Base-by-base conservation (phyloP, 2,329 filamentous ascomycete genomes). In the Aspergillus versicolor region DNA sequence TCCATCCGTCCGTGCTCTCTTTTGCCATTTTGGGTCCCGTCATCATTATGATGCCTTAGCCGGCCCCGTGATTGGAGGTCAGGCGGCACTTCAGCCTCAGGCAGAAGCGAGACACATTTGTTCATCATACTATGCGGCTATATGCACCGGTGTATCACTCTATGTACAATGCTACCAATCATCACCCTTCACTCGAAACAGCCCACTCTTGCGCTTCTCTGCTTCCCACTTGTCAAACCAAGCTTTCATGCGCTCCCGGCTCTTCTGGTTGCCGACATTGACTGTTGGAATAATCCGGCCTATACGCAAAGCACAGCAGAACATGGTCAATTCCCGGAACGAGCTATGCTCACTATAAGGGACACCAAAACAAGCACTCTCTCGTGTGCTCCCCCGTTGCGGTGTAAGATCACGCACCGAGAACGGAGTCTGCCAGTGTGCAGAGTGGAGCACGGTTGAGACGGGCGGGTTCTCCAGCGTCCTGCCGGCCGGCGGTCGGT, bases 291-390 rank as follows among this genome's bases (percentile, higher is more conserved):
- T 88, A 6, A 99, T 84, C 74, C 88, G 90, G 62, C 93, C 92
- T 63, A 99, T 95, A 56, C 90, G 80, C 72, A 99, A 72, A 19
- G 88, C 85, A 81, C 94, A 94, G 64, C 93, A 85, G 70, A 99
- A 99, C 83, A 97, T 88, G 0, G 91, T 93, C 70, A 99, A 75
- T 78, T 99, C 94, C 41, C 93, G 83, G 70, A 99, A 99, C 60
- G 90, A 95, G 72, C 90, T 94, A 73, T 99, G 94, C 77, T 99
- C 94, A 51, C 88, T 92, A 71, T 99, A 99, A 2, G 94, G 94
- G 2, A 97, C 94, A 0, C 91, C 92, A 65, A 95, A 96, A 72
- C 92, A 97, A 72, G 89, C 88, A 38, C 90, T 90, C 65, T 93
- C 88, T 47, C 83, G 83, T 3, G 89, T 92, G 74, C 89, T 92